Evolutionary conservation across 768 basidiomycete genomes (phyloP).

Genomic region (Hortiboletus flavorubellus): DNA sequence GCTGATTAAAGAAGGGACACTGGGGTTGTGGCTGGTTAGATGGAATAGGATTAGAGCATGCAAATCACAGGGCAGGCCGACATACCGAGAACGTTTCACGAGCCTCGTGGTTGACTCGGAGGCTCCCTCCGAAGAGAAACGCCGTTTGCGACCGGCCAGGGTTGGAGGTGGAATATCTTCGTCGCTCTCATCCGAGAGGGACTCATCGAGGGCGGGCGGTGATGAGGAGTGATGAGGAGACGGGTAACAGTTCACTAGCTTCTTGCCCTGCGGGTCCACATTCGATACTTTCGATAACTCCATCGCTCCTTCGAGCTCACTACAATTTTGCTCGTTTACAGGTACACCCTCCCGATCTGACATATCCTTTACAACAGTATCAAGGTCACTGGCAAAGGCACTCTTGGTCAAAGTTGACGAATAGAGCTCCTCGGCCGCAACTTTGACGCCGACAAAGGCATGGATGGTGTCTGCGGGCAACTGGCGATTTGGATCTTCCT

Average conservation of each 20-base stretch:
- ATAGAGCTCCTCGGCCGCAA: slow-evolving; percentile 28
- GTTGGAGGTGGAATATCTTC: slow-evolving; percentile 8
- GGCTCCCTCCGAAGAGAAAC: background rate
- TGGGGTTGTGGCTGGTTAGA: background rate
- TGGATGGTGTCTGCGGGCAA: slow-evolving; percentile 6
- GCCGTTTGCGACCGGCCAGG: slow-evolving; percentile 17
- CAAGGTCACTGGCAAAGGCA: slow-evolving; percentile 27
- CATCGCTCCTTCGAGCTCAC: background rate
- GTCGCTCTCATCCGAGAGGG: slow-evolving; percentile 12
- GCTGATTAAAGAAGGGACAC: background rate
- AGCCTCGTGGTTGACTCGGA: background rate
- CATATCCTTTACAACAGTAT: slow-evolving; percentile 30
- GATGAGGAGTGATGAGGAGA: too few species aligned
- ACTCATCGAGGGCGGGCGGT: slow-evolving; percentile 2
- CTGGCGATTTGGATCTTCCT: slow-evolving; percentile 7
- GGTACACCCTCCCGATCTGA: slow-evolving; percentile 4
- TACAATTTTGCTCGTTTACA: background rate
- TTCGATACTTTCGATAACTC: too few species aligned
- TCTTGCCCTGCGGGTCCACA: too few species aligned
- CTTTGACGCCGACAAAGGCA: slow-evolving; percentile 31
- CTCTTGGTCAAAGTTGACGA: slow-evolving; percentile 26
- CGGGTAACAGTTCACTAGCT: too few species aligned
- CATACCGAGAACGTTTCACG: slow-evolving; percentile 12
- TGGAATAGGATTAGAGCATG: background rate
- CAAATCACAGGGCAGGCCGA: background rate